Conservation (phyloP, 2,329 filamentous ascomycete genomes). For the Metarhizium sp. region DNA sequence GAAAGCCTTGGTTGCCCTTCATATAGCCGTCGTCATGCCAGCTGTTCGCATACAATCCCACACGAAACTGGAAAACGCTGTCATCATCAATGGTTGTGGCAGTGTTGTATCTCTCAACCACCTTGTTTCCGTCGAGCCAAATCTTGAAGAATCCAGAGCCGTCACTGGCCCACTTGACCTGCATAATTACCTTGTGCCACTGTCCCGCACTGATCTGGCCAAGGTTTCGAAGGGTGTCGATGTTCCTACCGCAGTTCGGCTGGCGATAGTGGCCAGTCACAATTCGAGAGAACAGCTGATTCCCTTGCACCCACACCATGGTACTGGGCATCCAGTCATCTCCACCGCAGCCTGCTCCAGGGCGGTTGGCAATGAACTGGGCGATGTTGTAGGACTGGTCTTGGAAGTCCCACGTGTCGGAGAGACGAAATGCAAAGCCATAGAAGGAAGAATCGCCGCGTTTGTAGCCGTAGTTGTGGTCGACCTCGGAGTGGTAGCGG, state of each 20-base stretch:
- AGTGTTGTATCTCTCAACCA: slow-evolving; percentile 28
- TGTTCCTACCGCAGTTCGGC: slow-evolving; percentile 15
- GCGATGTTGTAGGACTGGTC: slow-evolving; percentile 36
- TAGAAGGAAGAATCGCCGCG: slow-evolving; percentile 37
- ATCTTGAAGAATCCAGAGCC: slow-evolving; percentile 33
- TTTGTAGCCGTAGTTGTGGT: slow-evolving; percentile 32
- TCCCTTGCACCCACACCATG: slow-evolving; percentile 36
- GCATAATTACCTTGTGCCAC: slow-evolving; percentile 19
- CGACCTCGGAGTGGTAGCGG: slow-evolving; percentile 40
- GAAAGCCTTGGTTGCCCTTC: slow-evolving; percentile 29
- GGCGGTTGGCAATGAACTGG: slow-evolving; percentile 42
- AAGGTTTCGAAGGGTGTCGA: slow-evolving; percentile 17
- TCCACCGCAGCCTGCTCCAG: slow-evolving; percentile 27
- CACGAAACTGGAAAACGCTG: slow-evolving; percentile 31
- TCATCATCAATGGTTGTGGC: slow-evolving; percentile 35
- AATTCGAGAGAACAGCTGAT: slow-evolving; percentile 32
- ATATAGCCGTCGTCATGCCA: slow-evolving; percentile 27
- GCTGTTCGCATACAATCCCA: slow-evolving; percentile 33
- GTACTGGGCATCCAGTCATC: slow-evolving; percentile 38
- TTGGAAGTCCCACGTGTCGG: slow-evolving; percentile 35
- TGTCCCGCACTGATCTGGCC: slow-evolving; percentile 29
- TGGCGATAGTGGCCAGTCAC: slow-evolving; percentile 17
- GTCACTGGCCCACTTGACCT: slow-evolving; percentile 35
- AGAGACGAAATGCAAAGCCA: slow-evolving; percentile 41
- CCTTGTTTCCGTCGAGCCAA: slow-evolving; percentile 36